Conservation (phyloP, 345 rosid genomes). For the Erucastrum elatum region DNA sequence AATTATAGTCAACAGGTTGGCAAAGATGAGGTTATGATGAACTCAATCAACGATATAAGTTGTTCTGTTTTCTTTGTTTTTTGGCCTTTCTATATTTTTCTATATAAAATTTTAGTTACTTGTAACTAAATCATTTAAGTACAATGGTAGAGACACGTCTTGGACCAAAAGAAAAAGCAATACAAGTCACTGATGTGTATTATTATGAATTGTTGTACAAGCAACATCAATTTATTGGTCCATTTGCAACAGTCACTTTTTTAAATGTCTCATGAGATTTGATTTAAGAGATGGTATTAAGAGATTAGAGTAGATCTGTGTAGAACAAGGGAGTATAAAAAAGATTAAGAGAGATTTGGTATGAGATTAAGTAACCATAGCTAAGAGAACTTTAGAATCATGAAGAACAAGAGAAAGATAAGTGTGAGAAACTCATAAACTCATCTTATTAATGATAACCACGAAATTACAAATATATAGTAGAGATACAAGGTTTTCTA, state of each 20-base stretch:
- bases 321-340: too few relatives aligned
- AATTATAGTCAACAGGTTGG: constrained; percentile 27
- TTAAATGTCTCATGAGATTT: background rate
- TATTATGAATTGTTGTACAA: constrained; percentile 23
- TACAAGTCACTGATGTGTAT: constrained; percentile 15
- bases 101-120: constrained; percentile 27
- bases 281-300: too few relatives aligned
- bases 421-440: too few relatives aligned
- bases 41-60: constrained; percentile 10
- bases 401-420: too few relatives aligned
- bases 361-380: too few relatives aligned
- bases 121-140: constrained; percentile 23
- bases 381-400: too few relatives aligned
- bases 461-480: too few relatives aligned
- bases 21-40: constrained; percentile 21
- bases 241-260: background rate
- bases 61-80: constrained; percentile 15
- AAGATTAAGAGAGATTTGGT: too few relatives aligned
- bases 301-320: too few relatives aligned
- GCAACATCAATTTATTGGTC: constrained; percentile 21
- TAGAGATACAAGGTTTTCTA: too few relatives aligned
- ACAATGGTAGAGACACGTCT: constrained; percentile 15
- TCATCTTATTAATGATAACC: too few relatives aligned
- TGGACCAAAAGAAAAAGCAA: constrained; percentile 1
- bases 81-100: background rate